A percentile compares a stretch with the other conserved stretches of the same genome.
Evolutionary conservation across 2,329 filamentous ascomycete species (phyloP).

Genomic region (Setomelanomma holmii): DNA sequence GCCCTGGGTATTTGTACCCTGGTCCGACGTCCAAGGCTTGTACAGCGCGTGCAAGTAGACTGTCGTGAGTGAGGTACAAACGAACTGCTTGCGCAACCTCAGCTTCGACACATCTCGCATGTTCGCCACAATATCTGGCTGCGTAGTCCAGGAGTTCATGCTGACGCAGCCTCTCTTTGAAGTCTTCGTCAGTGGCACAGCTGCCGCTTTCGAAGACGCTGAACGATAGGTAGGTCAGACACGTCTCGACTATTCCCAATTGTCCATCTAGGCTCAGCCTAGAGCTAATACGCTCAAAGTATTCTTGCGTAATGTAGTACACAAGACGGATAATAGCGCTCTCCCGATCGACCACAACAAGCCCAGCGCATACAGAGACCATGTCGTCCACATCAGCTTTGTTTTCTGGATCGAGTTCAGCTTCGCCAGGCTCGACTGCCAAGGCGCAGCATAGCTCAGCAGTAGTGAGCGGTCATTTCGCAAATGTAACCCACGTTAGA

Average conservation of each 20-base stretch:
- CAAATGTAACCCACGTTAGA: conserved; percentile 20
- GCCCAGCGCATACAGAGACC: conserved; percentile 25
- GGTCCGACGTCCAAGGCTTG: conserved; percentile 8
- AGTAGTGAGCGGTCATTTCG: conserved; percentile 19
- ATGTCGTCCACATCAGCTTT: conserved; percentile 16
- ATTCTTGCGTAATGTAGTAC: conserved; percentile 35
- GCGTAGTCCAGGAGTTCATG: conserved; percentile 39
- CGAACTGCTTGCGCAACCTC: conserved; percentile 9
- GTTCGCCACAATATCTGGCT: conserved; percentile 31
- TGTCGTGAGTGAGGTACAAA: conserved; percentile 1
- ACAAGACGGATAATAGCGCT: conserved; percentile 36
- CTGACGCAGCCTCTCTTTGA: conserved; percentile 18
- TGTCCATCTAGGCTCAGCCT: conserved; percentile 33
- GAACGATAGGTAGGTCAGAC: conserved; percentile 41
- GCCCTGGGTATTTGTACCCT: neutral
- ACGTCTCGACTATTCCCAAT: conserved; percentile 26
- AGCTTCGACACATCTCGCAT: conserved; percentile 17
- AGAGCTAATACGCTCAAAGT: conserved; percentile 31
- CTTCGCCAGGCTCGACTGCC: conserved; percentile 12
- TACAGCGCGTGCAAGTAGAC: conserved; percentile 4
- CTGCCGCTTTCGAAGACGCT: conserved; percentile 19
- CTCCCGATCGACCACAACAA: conserved; percentile 24
- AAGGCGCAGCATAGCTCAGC: conserved; percentile 21
- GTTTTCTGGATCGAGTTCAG: conserved; percentile 13
- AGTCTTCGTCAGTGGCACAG: conserved; percentile 18